Evolutionary conservation across 2,329 filamentous ascomycete species (phyloP).

Genomic region (Malbranchea cinnamomea): DNA sequence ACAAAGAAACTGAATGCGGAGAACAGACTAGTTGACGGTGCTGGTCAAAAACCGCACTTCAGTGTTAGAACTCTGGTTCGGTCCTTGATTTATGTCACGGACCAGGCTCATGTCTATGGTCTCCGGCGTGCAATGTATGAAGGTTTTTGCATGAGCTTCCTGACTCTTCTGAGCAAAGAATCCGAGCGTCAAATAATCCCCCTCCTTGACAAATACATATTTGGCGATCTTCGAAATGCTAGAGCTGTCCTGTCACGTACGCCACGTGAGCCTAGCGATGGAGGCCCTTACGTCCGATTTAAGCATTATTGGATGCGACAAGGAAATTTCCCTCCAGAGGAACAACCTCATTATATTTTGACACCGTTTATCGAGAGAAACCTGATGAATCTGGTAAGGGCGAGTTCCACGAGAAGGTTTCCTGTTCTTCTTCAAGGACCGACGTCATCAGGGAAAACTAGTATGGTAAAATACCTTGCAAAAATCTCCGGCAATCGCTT

Average conservation of each 20-base stretch:
- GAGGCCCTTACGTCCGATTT: constrained; percentile 65
- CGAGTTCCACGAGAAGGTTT: constrained; percentile 80
- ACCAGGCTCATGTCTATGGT: constrained; percentile 71
- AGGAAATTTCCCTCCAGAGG: constrained; percentile 50
- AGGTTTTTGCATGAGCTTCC: constrained; percentile 95
- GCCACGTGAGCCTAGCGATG: constrained; percentile 63
- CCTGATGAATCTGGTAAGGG: constrained; percentile 82
- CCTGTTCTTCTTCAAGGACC: constrained; percentile 92
- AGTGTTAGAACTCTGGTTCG: constrained; percentile 87
- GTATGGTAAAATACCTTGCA: constrained; percentile 98
- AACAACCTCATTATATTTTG: constrained; percentile 84
- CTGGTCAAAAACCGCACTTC: constrained; percentile 91
- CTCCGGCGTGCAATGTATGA: constrained; percentile 78
- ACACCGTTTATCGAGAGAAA: constrained; percentile 93
- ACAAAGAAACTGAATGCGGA: constrained; percentile 69
- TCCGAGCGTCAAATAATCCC: constrained; percentile 69
- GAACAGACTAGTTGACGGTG: constrained; percentile 81
- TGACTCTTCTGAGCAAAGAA: constrained; percentile 69
- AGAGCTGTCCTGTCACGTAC: constrained; percentile 63
- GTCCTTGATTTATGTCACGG: constrained; percentile 72
- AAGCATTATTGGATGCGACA: constrained; percentile 83
- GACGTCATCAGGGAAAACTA: constrained; percentile 94
- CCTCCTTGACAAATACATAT: constrained; percentile 64
- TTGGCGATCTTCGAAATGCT: constrained; percentile 53
- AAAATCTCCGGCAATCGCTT: constrained; percentile 94